These are phyloP conservation scores for Cercospora sesami DNA, from an alignment of 2,329 filamentous ascomycete genomes.

Conservation along the genomic window DNA sequence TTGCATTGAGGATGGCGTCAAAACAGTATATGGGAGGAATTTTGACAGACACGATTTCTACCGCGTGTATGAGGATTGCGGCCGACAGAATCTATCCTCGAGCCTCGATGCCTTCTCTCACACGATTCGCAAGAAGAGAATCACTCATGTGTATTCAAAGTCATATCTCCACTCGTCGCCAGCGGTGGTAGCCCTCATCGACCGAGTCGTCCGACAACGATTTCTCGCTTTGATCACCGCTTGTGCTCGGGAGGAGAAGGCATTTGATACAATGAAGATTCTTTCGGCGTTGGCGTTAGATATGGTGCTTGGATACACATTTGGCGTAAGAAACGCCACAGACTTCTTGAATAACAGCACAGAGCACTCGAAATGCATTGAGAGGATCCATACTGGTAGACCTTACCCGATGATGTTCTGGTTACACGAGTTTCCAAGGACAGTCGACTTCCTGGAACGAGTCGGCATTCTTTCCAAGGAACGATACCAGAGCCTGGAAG, in stretches of 20 bases:
- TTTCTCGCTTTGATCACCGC: neutral
- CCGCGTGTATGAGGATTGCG: neutral
- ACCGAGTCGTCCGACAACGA: neutral
- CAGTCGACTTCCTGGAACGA: neutral
- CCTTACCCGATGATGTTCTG: neutral
- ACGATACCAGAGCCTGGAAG: conserved; percentile 4
- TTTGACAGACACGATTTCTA: neutral
- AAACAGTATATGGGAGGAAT: neutral
- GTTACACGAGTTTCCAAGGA: neutral
- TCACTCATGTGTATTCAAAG: neutral
- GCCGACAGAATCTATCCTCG: neutral
- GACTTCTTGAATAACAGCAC: neutral
- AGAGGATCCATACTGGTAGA: neutral
- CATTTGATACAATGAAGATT: neutral
- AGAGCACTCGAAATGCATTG: neutral
- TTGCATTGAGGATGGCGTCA: conserved; percentile 6
- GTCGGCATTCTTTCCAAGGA: neutral
- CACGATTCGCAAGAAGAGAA: neutral
- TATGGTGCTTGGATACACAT: neutral
- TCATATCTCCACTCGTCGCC: neutral
- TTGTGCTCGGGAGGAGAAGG: neutral
- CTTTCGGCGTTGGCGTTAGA: neutral
- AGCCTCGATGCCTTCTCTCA: neutral
- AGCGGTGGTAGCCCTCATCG: neutral
- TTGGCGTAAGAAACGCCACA: neutral